Base-by-base conservation (phyloP, 2,329 filamentous ascomycete species). In the Fusarium neocosmosporiellum region DNA sequence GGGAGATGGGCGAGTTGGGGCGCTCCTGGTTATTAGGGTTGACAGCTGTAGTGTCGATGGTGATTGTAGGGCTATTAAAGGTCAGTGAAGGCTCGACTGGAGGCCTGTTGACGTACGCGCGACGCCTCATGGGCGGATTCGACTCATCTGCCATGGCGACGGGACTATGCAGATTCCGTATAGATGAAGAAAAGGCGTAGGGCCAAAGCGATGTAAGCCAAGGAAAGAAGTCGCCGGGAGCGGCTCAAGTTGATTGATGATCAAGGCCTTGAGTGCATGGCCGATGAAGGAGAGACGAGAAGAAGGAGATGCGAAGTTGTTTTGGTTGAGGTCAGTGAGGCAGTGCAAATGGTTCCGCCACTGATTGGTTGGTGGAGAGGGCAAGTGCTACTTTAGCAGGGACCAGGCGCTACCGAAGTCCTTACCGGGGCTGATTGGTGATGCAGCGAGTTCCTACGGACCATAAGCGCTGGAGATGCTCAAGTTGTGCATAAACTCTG, bases 21-120 rank as follows among this genome's bases (percentile, higher is more conserved):
- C 77, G 61, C 68, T 78, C 75, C 65, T 77, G 66, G 53, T 67
- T 75, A 46, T 78, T 73, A 63, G 77, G 67, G 61, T 77, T 79
- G 67, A 81, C 80, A 66, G 82, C 85, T 10, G 86, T 84, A 14
- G 87, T 88, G 71, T 88, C 86, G 61, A 89, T 88, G 59, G 86
- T 89, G 67, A 88, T 88, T 61, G 87, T 88, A 37, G 87, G 87
- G 46, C 87, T 88, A 67, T 24, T 62, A 41, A 53, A 11, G 29
- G 46, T 50, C 46, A 11, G 64, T 77, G 31, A 54, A 63, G 33
- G 53, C 39, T 53, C 48, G 31, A 59, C 62, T 20, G 65, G 67
- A 75, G 67, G 72, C 72, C 66, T 55, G 29, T 63, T 24, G 63
- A 78, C 76, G 20, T 73, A 78, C 76, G 76, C 76, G 66, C 76